Percentiles rank a stretch among this genome's conserved stretches.
Conservation (phyloP, 2,329 filamentous ascomycete genomes). For the Botrytis elliptica region DNA sequence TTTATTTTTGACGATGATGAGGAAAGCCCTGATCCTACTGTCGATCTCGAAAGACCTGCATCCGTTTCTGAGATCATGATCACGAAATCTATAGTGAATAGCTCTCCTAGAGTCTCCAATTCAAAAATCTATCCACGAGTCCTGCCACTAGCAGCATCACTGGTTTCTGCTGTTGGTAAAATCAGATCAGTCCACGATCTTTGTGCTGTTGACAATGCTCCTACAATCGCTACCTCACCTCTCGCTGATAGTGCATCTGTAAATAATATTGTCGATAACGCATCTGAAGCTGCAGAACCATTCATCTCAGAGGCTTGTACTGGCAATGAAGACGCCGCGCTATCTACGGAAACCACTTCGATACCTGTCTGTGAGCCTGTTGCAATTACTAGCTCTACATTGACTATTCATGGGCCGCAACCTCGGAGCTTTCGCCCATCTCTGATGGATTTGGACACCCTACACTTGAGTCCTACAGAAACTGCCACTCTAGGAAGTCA, state of each 20-base stretch:
- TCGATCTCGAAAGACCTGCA: background rate
- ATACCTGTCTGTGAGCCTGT: background rate
- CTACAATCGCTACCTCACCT: background rate
- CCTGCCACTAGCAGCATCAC: background rate
- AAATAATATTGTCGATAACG: background rate
- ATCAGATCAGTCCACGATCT: too few species aligned
- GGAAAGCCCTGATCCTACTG: background rate
- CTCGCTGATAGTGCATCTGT: background rate
- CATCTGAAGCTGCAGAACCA: background rate
- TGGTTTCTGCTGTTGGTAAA: background rate
- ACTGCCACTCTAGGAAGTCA: too few species aligned
- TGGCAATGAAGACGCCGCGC: background rate
- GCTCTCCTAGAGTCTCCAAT: background rate
- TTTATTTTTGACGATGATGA: background rate
- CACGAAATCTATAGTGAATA: background rate
- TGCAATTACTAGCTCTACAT: background rate
- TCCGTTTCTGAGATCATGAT: background rate
- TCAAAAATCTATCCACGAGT: background rate
- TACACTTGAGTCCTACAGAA: background rate
- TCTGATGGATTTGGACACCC: background rate
- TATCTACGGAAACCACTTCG: background rate
- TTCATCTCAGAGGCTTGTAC: background rate
- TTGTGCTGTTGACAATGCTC: background rate
- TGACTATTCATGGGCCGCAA: conserved; percentile 1
- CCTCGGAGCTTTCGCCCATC: background rate